These are phyloP conservation scores for Tulasnella sp. DNA, from an alignment of 768 basidiomycete genomes.

Conservation along the genomic window DNA sequence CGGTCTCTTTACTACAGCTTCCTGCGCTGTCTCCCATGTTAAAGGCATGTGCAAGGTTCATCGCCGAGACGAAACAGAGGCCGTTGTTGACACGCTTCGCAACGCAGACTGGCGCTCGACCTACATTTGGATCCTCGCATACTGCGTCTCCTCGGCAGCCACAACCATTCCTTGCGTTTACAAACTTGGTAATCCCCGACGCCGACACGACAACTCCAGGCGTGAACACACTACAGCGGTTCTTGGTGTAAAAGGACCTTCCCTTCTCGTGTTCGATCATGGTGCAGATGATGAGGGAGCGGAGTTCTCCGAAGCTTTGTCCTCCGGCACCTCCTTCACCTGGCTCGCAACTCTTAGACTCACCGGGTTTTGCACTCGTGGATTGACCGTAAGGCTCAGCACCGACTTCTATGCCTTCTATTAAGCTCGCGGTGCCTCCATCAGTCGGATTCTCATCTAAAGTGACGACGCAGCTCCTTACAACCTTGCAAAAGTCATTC, in stretches of 20 bases:
- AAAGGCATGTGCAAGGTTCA: not conserved
- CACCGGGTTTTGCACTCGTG: slow-evolving; percentile 42
- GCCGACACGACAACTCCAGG: not conserved
- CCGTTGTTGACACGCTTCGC: not conserved
- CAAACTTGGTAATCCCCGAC: not conserved
- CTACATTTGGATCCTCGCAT: not conserved
- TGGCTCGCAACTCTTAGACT: slow-evolving; percentile 41
- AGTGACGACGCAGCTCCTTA: slow-evolving; percentile 30
- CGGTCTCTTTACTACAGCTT: not conserved
- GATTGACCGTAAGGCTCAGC: slow-evolving; percentile 47
- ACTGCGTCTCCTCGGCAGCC: not conserved
- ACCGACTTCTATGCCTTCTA: slow-evolving; percentile 68
- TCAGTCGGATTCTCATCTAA: slow-evolving; percentile 56
- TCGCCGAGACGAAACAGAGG: not conserved
- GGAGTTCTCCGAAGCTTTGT: no score
- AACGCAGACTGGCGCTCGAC: not conserved
- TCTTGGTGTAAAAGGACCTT: not conserved
- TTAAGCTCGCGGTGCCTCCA: slow-evolving; percentile 55
- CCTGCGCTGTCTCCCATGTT: not conserved
- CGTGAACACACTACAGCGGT: not conserved
- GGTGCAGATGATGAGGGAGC: no score
- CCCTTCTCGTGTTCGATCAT: not conserved
- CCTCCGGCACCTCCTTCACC: slow-evolving; percentile 51
- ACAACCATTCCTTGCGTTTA: not conserved
- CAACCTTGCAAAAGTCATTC: slow-evolving; percentile 35